Evolutionary conservation across 129 eudicot species (phyloP), one percentile per base, ranked within the genome.

Genomic region (Helichrysum umbraculigerum): DNA sequence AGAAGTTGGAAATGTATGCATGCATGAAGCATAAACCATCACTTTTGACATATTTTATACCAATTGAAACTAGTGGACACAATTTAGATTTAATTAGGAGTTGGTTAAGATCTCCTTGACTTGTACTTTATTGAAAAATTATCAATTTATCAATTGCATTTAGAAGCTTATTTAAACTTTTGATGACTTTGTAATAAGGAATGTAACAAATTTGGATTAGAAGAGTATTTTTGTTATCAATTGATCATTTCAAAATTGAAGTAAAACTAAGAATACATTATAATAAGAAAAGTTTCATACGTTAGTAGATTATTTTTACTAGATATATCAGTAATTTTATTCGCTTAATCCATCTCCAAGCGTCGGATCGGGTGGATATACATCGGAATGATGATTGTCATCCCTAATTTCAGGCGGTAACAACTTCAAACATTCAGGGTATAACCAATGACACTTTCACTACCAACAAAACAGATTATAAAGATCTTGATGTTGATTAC

Each of bases 21-120:
- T 72, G 72, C 11, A 79, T 52, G 83, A 79, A 72, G 73, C 71
- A 20, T 71, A 62, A 78, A 62, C 33, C 7, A 34, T 44, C 37
- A 33, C 58, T 22, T 52, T 41, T 74, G 68, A 47, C 41, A 74
- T 14, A 66, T 66, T 66, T 75, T 37, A 21, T 52, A 66, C 35
- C 73, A 76, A 66, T 66, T 65, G 11, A 76, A 76, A 66, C 56
- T 66, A 66, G 65, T 66, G 73, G 80, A 66, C 80, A 76, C 37
- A 51, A 76, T 50, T 65, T 66, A 76, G 16, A 76, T 76, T 73
- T 66, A 33, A 76, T 47, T 16, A 65, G 54, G 80, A 76, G 73
- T 73, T 76, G 65, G 80, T 76, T 76, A 37, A 74, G 42, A 74
- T 25, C 28, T 25, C 28, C 28, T 25, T 25, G 28, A 25, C 28